Conservation (phyloP, 768 basidiomycete genomes). For the Megacollybia marginata region DNA sequence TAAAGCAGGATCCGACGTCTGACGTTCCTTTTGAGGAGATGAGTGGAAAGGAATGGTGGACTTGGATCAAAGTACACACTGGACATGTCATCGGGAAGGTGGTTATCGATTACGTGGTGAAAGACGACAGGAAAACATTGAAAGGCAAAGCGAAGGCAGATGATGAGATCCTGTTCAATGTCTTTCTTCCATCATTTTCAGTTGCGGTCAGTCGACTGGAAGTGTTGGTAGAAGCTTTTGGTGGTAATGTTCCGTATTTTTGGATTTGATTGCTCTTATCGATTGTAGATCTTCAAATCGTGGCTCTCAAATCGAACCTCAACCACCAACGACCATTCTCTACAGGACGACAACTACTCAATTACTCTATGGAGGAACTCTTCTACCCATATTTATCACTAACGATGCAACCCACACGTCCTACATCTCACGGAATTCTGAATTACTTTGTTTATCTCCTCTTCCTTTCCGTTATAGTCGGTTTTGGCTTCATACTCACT, state of each 20-base stretch:
- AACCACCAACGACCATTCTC: slow-evolving; percentile 36
- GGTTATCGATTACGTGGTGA: slow-evolving; percentile 63
- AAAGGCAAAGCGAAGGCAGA: slow-evolving; percentile 30
- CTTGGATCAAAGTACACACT: slow-evolving; percentile 43
- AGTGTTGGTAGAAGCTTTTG: slow-evolving; percentile 44
- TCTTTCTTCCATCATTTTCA: slow-evolving; percentile 66
- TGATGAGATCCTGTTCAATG: slow-evolving; percentile 26
- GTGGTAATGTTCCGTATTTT: slow-evolving; percentile 34
- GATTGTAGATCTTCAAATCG: slow-evolving; percentile 24
- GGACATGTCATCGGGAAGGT: slow-evolving; percentile 48
- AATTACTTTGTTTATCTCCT: neutral
- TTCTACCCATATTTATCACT: slow-evolving; percentile 51
- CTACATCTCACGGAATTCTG: neutral
- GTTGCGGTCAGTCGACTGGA: slow-evolving; percentile 63
- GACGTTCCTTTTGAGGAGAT: slow-evolving; percentile 43
- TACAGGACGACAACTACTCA: slow-evolving; percentile 38
- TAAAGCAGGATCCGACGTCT: slow-evolving; percentile 26
- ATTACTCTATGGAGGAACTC: slow-evolving; percentile 48
- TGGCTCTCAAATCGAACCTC: slow-evolving; percentile 47
- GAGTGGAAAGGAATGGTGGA: slow-evolving; percentile 35
- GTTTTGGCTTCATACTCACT: neutral
- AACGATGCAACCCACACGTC: slow-evolving; percentile 15
- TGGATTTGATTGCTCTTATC: slow-evolving; percentile 1
- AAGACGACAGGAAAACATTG: slow-evolving; percentile 16
- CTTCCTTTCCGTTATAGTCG: neutral